Base-by-base conservation (phyloP, 345 rosid genomes). In the Linum trigynum region DNA sequence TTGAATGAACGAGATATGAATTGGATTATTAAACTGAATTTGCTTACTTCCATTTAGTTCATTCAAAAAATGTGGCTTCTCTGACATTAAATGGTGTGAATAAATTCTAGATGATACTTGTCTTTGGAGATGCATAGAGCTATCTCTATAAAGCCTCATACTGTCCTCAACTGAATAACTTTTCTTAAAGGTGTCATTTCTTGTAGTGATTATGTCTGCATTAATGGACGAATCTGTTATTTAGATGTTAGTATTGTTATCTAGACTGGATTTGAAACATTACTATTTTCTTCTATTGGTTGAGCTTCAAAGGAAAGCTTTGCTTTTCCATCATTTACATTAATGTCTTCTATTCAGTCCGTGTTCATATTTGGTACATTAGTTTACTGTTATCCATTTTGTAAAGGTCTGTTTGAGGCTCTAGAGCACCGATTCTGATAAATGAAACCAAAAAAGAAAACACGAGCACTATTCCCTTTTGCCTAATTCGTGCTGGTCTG, bases 1-100 rank as follows among this genome's bases (percentile, higher is more conserved):
- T 58, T 50, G n/a, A 32, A 50, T 67, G 39, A 60, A 38, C 17
- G 37, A 40, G 59, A 57, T 64, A 39, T 15, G n/a, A 38, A 55
- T 36, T 51, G n/a, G 55, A 41, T 35, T 15, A 23, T 39, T 9
- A 59, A 53, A 32, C 63, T 55, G 5, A 55, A 55, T 12, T 55
- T 5, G 15, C 12, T 55, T 7, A 23, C 32, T 1, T 23, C 32
- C 32, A 23, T 23, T 23, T 23, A 23, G 32, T 23, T 23, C 32
- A 23, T 4, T 55, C 15, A n/a, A n/a, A n/a, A n/a, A 12, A 55
- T 11, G 58, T 55, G 58, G 14, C 16, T 14, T 55, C 32, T 23
- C 32, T 23, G 32, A 23, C 32, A 23, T 0, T 23, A 23, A 23
- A 23, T 23, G 32, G 32, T 23, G 32, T 23, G 32, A 23, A 23